These are phyloP conservation scores for Pholiota adiposa DNA, from an alignment of 1,284 basidiomycete genomes.

Conservation along the genomic window DNA sequence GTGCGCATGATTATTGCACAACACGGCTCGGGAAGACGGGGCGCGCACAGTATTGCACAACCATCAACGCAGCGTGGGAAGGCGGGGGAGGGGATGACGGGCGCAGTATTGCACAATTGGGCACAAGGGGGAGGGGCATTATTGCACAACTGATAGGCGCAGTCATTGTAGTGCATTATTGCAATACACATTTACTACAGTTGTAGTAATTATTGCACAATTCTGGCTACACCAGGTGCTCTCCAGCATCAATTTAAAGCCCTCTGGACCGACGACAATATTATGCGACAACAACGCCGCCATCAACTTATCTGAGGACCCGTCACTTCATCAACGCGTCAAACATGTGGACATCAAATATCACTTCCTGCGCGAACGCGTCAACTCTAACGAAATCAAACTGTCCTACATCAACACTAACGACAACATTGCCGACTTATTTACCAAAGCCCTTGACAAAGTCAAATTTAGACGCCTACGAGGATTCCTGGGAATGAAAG, in stretches of 20 bases:
- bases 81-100: too few relatives aligned
- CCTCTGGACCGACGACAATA: slow-evolving; percentile 17
- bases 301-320: slow-evolving; percentile 23
- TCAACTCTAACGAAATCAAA: slow-evolving; percentile 6
- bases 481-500: slow-evolving; percentile 4
- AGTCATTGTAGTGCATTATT: too few relatives aligned
- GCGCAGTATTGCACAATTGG: too few relatives aligned
- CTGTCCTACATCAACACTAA: slow-evolving; percentile 18
- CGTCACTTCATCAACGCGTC: slow-evolving; percentile 13
- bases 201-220: too few relatives aligned
- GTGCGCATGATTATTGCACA: too few relatives aligned
- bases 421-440: slow-evolving; percentile 19
- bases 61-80: too few relatives aligned
- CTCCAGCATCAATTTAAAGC: slow-evolving; percentile 13
- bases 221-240: slow-evolving; percentile 22
- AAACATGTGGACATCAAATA: slow-evolving; percentile 26
- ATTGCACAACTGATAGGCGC: too few relatives aligned
- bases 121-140: too few relatives aligned
- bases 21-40: too few relatives aligned
- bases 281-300: slow-evolving; percentile 24
- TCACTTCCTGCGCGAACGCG: slow-evolving; percentile 15
- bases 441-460: slow-evolving; percentile 18
- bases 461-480: slow-evolving; percentile 10
- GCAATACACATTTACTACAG: too few relatives aligned
- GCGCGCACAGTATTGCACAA: too few relatives aligned